Base-by-base conservation (phyloP, 306 rosid genomes). In the Pterocarpus santalinus region DNA sequence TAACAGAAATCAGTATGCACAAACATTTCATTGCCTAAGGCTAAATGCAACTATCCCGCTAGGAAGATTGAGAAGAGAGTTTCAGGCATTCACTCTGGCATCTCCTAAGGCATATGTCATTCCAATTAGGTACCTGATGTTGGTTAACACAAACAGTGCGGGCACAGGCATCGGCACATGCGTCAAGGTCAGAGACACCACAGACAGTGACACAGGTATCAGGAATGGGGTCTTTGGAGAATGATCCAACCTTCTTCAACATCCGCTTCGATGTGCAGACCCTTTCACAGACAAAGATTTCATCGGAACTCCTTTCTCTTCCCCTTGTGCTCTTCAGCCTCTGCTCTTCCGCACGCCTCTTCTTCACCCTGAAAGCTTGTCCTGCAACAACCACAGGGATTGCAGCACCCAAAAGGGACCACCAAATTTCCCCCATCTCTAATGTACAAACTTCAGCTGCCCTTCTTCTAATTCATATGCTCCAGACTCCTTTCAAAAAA, bases 201-300 rank as follows among this genome's bases (percentile, higher is more conserved):
- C 98, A 95, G 2, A 95, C 98, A 22, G 98, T 95, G 56, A 92
- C 97, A 49, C 98, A 95, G 4, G 97, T 95, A 76, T 92, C 98
- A 35, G 97, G 95, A 83, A 95, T 91, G 8, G 98, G 97, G 71
- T 95, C 98, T 88, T 95, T 95, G 4, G 98, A 91, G 89, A 95
- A 92, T 15, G 97, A 81, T 30, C 97, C 97, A 8, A 95, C 95
- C 90, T 91, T 95, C 13, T 92, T 90, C 74, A 92, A 81, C 97
- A 95, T 95, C 87, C 98, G 91, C 87, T 92, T 95, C 0, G 98
- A 91, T 0, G 97, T 91, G 63, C 98, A 95, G 1, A 95, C 98
- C 84, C 97, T 90, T 82, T 95, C 98, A 30, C 98, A 95, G 2
- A 92, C 97, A 68, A 95, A 92, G 43, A 92, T 92, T 72, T 92